Conservation (phyloP, 2,329 filamentous ascomycete genomes). For the Tolypocladium tropicale region DNA sequence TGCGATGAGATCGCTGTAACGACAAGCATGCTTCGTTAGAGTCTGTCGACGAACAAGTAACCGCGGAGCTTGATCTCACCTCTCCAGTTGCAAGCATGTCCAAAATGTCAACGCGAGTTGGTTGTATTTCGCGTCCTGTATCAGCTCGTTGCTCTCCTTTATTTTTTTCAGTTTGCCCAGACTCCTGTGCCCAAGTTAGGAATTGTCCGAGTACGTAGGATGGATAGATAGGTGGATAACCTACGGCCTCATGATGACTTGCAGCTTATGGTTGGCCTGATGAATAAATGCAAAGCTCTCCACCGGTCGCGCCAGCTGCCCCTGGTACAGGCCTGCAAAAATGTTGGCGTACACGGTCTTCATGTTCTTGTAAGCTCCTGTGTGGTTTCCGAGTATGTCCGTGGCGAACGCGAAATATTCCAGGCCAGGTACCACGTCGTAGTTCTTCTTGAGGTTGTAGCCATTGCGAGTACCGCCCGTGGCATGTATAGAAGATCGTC, state of each 20-base stretch:
- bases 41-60: not conserved
- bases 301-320: slow-evolving; percentile 75
- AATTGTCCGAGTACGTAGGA: not conserved
- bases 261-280: slow-evolving; percentile 45
- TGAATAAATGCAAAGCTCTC: slow-evolving; percentile 65
- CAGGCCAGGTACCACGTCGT: slow-evolving; percentile 80
- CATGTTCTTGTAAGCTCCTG: slow-evolving; percentile 68
- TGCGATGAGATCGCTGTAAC: slow-evolving; percentile 70
- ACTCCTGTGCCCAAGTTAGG: slow-evolving; percentile 24
- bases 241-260: slow-evolving; percentile 68
- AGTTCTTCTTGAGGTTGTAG: slow-evolving; percentile 42
- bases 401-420: slow-evolving; percentile 83
- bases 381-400: slow-evolving; percentile 74
- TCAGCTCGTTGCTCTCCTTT: slow-evolving; percentile 24
- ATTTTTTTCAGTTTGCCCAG: slow-evolving; percentile 36
- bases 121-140: slow-evolving; percentile 40
- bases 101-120: slow-evolving; percentile 71
- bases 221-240: slow-evolving; percentile 23
- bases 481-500: slow-evolving; percentile 42
- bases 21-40: not conserved
- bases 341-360: slow-evolving; percentile 78
- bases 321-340: slow-evolving; percentile 78
- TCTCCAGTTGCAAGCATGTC: slow-evolving; percentile 90
- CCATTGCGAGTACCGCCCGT: slow-evolving; percentile 14
- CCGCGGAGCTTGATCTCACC: slow-evolving; percentile 32